Conservation (phyloP, 345 rosid genomes). For the Salix koriyanagi region DNA sequence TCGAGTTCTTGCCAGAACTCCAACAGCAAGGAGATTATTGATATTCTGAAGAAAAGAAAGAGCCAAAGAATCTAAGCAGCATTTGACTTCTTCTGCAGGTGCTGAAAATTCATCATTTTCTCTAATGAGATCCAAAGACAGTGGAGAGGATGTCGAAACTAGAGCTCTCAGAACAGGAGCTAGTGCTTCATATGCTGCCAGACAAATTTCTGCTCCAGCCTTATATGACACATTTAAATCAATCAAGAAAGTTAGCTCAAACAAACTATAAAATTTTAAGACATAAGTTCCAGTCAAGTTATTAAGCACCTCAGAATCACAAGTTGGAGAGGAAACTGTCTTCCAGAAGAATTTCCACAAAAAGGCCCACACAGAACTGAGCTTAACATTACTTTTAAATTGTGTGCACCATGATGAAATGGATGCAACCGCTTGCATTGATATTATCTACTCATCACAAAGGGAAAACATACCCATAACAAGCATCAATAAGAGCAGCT, state of each 20-base stretch:
- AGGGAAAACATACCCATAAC: conserved; percentile 2
- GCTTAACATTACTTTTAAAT: conserved; percentile 35
- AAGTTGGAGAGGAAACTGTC: conserved; percentile 42
- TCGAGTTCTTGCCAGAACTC: conserved; percentile 65
- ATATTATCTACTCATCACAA: conserved; percentile 48
- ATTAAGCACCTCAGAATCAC: conserved; percentile 58
- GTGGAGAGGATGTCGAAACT: conserved; percentile 45
- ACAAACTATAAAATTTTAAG: conserved; percentile 9
- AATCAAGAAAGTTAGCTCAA: conserved; percentile 3
- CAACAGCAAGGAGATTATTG: conserved; percentile 65
- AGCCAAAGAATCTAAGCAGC: conserved; percentile 56
- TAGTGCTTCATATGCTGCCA: conserved; percentile 80
- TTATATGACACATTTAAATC: conserved; percentile 30
- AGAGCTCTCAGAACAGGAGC: conserved; percentile 51
- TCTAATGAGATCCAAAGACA: conserved; percentile 40
- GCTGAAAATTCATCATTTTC: conserved; percentile 35
- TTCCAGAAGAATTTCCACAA: conserved; percentile 64
- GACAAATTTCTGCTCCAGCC: conserved; percentile 66
- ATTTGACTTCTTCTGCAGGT: conserved; percentile 38
- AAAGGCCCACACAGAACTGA: conserved; percentile 44
- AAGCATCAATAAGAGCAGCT: neutral
- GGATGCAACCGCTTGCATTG: conserved; percentile 56
- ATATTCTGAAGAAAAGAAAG: conserved; percentile 64
- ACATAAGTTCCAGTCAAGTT: conserved; percentile 3
- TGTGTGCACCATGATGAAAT: conserved; percentile 52